phyloP scores from a whole-genome alignment of 2,329 filamentous ascomycete species.

The Aaosphaeria arxii region DNA sequence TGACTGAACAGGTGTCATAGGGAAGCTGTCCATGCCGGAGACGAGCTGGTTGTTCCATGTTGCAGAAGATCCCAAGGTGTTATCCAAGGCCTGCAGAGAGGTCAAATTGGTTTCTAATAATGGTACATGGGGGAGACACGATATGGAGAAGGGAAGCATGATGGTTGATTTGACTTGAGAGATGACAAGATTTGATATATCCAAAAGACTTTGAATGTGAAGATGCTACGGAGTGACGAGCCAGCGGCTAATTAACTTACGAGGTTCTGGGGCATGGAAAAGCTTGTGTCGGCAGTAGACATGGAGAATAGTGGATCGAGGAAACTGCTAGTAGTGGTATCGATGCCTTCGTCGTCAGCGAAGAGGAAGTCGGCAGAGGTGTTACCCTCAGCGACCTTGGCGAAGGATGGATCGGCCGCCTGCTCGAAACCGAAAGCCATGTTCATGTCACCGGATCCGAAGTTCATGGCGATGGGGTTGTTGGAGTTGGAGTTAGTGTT shows the following conservation, averaged over 20 bases:
- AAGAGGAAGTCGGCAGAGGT: constrained; percentile 25
- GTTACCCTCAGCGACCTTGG: constrained; percentile 29
- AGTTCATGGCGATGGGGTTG: constrained; percentile 31
- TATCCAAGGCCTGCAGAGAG: constrained; percentile 26
- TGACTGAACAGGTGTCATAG: constrained; percentile 22
- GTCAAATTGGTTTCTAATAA: neutral
- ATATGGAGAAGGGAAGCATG: neutral
- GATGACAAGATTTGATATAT: no score
- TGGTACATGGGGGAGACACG: neutral
- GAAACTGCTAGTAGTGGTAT: constrained; percentile 16
- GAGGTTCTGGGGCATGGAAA: constrained; percentile 24
- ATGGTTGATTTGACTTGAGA: no score
- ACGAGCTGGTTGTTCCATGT: constrained; percentile 22
- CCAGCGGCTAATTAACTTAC: constrained; percentile 14
- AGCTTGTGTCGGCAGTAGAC: constrained; percentile 17
- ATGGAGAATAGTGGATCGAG: constrained; percentile 16
- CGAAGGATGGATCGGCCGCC: constrained; percentile 13
- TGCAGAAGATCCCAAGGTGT: constrained; percentile 24
- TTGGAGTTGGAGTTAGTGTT: neutral
- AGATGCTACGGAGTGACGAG: no score
- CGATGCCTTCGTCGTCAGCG: constrained; percentile 33
- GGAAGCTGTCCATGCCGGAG: constrained; percentile 14
- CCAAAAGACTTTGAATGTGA: no score
- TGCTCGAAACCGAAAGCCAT: neutral
- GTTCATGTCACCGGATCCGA: constrained; percentile 7